Evolutionary conservation across 1,139 yeast genomes (phyloP).

Genomic region (Debaryomyces subglobosus): DNA sequence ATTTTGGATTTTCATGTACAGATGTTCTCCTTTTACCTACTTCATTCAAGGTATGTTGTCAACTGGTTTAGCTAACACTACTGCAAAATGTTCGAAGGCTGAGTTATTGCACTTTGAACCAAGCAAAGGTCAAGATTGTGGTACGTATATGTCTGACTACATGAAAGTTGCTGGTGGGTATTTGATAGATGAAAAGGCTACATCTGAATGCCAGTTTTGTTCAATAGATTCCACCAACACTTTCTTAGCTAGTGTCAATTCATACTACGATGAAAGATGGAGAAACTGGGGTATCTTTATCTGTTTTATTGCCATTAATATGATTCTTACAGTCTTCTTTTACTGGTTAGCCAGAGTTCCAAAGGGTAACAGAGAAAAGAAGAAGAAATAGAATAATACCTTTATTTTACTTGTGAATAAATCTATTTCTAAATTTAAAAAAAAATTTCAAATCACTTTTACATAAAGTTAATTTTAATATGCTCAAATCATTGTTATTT

Average conservation of each 20-base stretch:
- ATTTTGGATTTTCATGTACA: conserved; percentile 60
- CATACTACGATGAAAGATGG: conserved; percentile 57
- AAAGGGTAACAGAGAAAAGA: conserved; percentile 33
- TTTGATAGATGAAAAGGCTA: conserved; percentile 43
- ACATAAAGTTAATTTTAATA: neutral
- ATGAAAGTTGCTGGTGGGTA: conserved; percentile 53
- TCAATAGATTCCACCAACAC: conserved; percentile 50
- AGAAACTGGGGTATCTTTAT: conserved; percentile 67
- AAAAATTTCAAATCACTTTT: neutral
- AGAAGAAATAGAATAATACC: conserved; percentile 12
- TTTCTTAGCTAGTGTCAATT: conserved; percentile 46
- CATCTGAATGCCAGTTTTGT: conserved; percentile 57
- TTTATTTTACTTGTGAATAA: neutral
- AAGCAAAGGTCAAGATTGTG: conserved; percentile 59
- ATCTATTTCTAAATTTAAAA: too few relatives aligned
- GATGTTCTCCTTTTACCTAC: conserved; percentile 70
- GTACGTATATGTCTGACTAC: conserved; percentile 50
- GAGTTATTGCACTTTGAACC: conserved; percentile 33
- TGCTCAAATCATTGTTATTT: neutral
- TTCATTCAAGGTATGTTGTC: conserved; percentile 41
- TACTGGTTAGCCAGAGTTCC: conserved; percentile 87
- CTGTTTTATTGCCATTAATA: conserved; percentile 53
- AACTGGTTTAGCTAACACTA: conserved; percentile 28
- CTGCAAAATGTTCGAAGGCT: conserved; percentile 27
- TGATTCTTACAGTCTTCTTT: conserved; percentile 51